phyloP scores from a whole-genome alignment of 2,329 filamentous ascomycete genomes.

The Mycosphaerella sp. region DNA sequence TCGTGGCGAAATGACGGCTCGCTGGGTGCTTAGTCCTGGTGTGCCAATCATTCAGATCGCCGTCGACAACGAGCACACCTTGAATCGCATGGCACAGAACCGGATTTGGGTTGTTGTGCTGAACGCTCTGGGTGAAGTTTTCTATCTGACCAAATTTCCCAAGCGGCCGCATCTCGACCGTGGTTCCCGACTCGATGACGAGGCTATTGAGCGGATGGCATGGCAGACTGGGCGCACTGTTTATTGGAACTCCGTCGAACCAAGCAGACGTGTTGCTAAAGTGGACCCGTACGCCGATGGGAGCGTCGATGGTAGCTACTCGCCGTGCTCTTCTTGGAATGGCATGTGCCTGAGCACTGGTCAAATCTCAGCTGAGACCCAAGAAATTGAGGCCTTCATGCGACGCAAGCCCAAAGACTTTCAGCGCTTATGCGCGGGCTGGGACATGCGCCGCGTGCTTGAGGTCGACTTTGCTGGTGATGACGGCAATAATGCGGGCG shows the following conservation, averaged over 20 bases:
- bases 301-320: slow-evolving; percentile 64
- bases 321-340: slow-evolving; percentile 69
- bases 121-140: slow-evolving; percentile 89
- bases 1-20: slow-evolving; percentile 73
- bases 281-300: slow-evolving; percentile 67
- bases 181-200: slow-evolving; percentile 43
- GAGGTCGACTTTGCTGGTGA: slow-evolving; percentile 86
- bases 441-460: slow-evolving; percentile 83
- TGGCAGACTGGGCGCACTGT: slow-evolving; percentile 75
- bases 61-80: slow-evolving; percentile 75
- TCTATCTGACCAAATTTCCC: slow-evolving; percentile 70
- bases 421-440: slow-evolving; percentile 68
- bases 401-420: slow-evolving; percentile 70
- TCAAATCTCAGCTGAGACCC: slow-evolving; percentile 68
- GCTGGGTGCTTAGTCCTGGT: slow-evolving; percentile 85
- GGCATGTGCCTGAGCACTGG: slow-evolving; percentile 63
- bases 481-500: slow-evolving; percentile 68
- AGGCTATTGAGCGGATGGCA: slow-evolving; percentile 56
- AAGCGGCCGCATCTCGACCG: slow-evolving; percentile 47
- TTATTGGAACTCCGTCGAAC: slow-evolving; percentile 74
- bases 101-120: slow-evolving; percentile 88
- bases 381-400: slow-evolving; percentile 73
- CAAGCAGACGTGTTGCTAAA: slow-evolving; percentile 64
- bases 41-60: slow-evolving; percentile 81
- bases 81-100: slow-evolving; percentile 59